phyloP scores from a whole-genome alignment of 805 yeast genomes.

The Tetrapisispora phaffii region DNA sequence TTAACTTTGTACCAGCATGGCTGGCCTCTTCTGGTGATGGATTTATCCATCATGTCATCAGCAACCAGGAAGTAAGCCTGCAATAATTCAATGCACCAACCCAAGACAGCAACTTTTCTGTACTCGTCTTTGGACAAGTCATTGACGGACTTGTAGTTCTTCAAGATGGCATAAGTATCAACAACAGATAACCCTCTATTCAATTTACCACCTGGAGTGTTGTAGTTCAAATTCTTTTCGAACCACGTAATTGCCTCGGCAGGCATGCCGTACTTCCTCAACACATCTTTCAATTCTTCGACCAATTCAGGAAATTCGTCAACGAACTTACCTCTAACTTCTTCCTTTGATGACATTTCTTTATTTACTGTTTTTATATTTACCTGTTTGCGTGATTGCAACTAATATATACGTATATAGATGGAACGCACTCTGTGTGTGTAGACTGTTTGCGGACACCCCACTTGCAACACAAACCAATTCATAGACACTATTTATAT shows the following conservation, averaged over 20 bases:
- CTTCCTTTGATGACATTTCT: conserved; percentile 10
- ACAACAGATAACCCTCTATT: conserved; percentile 94
- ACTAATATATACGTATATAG: too few relatives aligned
- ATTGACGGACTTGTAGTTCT: conserved; percentile 45
- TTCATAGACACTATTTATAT: too few relatives aligned
- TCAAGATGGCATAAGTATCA: conserved; percentile 79
- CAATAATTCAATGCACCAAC: conserved; percentile 90
- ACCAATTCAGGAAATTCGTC: conserved; percentile 68
- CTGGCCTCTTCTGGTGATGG: conserved; percentile 95
- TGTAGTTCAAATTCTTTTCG: conserved; percentile 60
- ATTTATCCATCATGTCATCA: conserved; percentile 96
- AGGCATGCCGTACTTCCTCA: conserved; percentile 69
- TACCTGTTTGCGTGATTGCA: too few relatives aligned
- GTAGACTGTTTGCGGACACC: too few relatives aligned
- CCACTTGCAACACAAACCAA: too few relatives aligned
- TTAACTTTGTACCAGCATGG: conserved; percentile 90
- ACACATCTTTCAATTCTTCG: conserved; percentile 55
- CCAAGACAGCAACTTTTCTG: conserved; percentile 75
- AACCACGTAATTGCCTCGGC: conserved; percentile 82
- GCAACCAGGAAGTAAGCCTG: conserved; percentile 97
- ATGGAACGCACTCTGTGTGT: too few relatives aligned
- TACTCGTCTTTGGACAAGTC: conserved; percentile 63
- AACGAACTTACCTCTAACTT: conserved; percentile 44
- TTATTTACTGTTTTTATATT: neutral
- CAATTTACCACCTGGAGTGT: conserved; percentile 92